A percentile compares a stretch with the other conserved stretches of the same genome.
phyloP scores from a whole-genome alignment of 1,284 basidiomycete genomes.

The Athelia psychrophila region DNA sequence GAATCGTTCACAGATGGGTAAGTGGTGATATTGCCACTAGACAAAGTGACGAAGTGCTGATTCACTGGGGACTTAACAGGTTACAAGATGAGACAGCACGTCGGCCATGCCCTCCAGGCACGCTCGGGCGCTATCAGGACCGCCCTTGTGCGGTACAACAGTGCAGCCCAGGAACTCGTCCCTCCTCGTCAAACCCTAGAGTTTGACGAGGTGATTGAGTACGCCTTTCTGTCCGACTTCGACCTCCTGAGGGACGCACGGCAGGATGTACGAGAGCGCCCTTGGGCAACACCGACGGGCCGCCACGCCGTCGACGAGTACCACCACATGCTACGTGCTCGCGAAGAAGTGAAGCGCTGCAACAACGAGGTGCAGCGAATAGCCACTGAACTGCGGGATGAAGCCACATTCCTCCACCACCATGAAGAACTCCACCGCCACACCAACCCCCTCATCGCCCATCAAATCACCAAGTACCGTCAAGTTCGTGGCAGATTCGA shows the following conservation, averaged over 20 bases:
- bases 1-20: conserved; percentile 2
- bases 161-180: conserved; percentile 4
- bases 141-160: conserved; percentile 15
- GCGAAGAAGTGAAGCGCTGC: conserved; percentile 26
- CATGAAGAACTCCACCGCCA: background rate
- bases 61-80: conserved; percentile 4
- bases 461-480: background rate
- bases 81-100: conserved; percentile 12
- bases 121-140: conserved; percentile 10
- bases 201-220: conserved; percentile 25
- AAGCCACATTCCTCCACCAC: conserved; percentile 11
- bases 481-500: background rate
- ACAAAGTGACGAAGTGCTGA: background rate
- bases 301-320: conserved; percentile 19
- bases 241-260: conserved; percentile 25
- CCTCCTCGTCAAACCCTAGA: conserved; percentile 13
- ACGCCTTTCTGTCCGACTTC: conserved; percentile 28
- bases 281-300: background rate
- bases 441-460: background rate
- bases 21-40: background rate
- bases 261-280: conserved; percentile 19
- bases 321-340: conserved; percentile 26
- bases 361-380: conserved; percentile 30
- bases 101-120: conserved; percentile 11
- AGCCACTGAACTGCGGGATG: conserved; percentile 26